phyloP scores from a whole-genome alignment of 257 asterid species.

The Misopates orontium region DNA sequence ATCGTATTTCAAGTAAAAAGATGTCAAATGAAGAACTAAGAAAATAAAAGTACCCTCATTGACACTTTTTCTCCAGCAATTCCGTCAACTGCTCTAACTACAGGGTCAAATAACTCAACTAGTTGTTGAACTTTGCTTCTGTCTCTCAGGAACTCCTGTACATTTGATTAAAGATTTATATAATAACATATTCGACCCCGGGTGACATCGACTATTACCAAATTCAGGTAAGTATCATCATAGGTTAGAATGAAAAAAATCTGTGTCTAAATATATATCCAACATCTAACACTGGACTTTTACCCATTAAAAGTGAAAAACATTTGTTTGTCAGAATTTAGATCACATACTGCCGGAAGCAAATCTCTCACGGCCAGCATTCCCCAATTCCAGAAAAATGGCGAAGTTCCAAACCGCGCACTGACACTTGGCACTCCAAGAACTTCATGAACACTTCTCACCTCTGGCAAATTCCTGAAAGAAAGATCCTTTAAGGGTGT shows the following conservation, averaged over 20 bases:
- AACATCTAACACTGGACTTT: conserved; percentile 16
- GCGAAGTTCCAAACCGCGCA: conserved; percentile 96
- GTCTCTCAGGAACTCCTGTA: conserved; percentile 81
- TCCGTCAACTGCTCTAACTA: conserved; percentile 69
- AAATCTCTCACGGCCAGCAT: conserved; percentile 79
- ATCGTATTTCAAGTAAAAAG: not conserved
- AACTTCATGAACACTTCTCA: conserved; percentile 73
- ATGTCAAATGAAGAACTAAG: not conserved
- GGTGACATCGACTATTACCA: not conserved
- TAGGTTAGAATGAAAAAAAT: not conserved
- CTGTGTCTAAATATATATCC: too few species aligned
- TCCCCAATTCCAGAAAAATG: conserved; percentile 99
- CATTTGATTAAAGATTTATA: conserved; percentile 13
- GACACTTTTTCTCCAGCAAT: conserved; percentile 82
- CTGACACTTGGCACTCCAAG: conserved; percentile 88
- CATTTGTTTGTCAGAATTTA: conserved; percentile 17
- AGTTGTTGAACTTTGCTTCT: conserved; percentile 74
- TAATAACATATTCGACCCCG: conserved; percentile 16
- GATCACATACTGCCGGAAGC: conserved; percentile 70
- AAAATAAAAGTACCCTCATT: conserved; percentile 65
- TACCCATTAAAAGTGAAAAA: not conserved
- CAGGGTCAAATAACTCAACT: conserved; percentile 76
- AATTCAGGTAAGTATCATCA: not conserved
- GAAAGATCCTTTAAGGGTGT: conserved; percentile 3
- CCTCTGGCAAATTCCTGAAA: conserved; percentile 91